A percentile compares a stretch with the other conserved stretches of the same genome.
These are phyloP conservation scores for Lablab purpureus DNA, from an alignment of 306 rosid genomes.

Conservation along the genomic window DNA sequence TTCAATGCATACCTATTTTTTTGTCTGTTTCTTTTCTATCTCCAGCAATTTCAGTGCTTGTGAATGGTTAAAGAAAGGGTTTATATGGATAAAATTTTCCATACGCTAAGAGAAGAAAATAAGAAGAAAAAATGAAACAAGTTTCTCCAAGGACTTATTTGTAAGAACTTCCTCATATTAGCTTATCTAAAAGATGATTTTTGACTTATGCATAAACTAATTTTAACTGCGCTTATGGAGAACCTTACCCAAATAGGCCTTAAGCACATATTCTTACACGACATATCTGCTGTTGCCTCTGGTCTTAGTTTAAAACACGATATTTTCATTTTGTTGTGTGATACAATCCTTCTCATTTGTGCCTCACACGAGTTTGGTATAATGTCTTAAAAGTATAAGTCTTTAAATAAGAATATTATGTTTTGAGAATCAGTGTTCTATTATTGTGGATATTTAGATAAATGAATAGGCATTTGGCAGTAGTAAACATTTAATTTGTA, in stretches of 20 bases:
- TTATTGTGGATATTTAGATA: conserved; percentile 8
- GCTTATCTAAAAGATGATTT: no score
- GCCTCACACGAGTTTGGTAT: conserved; percentile 10
- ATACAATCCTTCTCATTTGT: neutral
- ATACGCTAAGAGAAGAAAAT: no score
- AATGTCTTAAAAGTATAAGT: conserved; percentile 5
- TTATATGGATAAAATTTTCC: no score
- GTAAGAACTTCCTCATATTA: no score
- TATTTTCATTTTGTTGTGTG: neutral
- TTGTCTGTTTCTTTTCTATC: neutral
- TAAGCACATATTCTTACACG: neutral
- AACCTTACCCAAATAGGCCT: no score
- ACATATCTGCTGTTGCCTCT: neutral
- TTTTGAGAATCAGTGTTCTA: conserved; percentile 32
- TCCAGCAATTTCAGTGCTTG: neutral
- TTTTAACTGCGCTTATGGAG: no score
- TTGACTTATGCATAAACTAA: no score
- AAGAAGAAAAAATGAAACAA: no score
- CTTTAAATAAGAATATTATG: neutral
- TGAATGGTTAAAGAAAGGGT: conserved; percentile 4
- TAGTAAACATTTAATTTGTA: neutral
- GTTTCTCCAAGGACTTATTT: no score
- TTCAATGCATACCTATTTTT: neutral
- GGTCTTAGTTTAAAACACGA: conserved; percentile 14
- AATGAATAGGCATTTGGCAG: conserved; percentile 15